A percentile compares a stretch with the other conserved stretches of the same genome.
Evolutionary conservation across 345 rosid genomes (phyloP).

Genomic region (Sisymbrium irio): DNA sequence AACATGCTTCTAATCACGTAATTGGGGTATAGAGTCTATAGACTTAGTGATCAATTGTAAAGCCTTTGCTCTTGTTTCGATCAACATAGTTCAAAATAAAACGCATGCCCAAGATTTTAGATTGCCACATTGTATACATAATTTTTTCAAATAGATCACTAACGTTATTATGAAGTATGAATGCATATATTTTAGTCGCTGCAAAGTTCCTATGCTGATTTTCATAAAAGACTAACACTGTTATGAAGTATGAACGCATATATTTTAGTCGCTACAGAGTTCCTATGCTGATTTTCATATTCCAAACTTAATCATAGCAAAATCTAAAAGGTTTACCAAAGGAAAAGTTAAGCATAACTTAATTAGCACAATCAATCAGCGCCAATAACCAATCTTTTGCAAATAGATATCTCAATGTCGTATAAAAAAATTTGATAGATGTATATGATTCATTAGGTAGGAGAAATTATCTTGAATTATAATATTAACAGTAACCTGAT

Average conservation of each 20-base stretch:
- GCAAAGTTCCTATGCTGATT: background rate
- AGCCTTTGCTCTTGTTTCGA: background rate
- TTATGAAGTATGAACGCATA: background rate
- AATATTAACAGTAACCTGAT: background rate
- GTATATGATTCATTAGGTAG: background rate
- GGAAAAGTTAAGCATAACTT: background rate
- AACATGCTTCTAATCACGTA: constrained; percentile 5
- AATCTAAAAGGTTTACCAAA: background rate
- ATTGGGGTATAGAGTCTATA: background rate
- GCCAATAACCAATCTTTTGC: background rate
- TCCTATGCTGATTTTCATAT: constrained; percentile 1
- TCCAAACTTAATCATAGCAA: background rate
- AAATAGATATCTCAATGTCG: background rate
- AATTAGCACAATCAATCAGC: background rate
- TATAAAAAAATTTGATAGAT: background rate
- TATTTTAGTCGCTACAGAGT: background rate
- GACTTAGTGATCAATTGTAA: background rate
- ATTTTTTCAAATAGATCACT: background rate
- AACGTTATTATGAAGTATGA: background rate
- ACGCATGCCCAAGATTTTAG: background rate
- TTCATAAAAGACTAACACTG: constrained; percentile 9
- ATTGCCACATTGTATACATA: background rate
- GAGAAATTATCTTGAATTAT: background rate
- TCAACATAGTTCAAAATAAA: background rate
- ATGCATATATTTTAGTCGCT: background rate